A percentile compares a stretch with the other conserved stretches of the same genome.
These are phyloP conservation scores for Colletotrichum sp. DNA, from an alignment of 2,329 filamentous ascomycete genomes.

Conservation along the genomic window DNA sequence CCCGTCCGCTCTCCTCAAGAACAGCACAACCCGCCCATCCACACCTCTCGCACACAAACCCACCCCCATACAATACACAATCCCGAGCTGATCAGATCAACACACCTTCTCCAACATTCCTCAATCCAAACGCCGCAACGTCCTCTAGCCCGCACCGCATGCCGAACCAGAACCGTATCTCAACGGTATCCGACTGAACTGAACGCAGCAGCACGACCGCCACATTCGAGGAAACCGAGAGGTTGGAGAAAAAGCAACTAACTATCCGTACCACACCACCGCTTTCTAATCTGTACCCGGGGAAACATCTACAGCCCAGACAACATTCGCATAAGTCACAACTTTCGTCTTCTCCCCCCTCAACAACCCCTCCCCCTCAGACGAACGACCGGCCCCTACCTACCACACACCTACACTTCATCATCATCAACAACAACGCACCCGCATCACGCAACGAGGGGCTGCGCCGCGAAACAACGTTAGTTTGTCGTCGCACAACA, in stretches of 20 bases:
- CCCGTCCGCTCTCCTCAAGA: conserved; percentile 21
- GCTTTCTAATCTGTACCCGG: background rate
- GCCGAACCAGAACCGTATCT: background rate
- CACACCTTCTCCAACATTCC: conserved; percentile 17
- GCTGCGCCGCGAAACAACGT: conserved; percentile 1
- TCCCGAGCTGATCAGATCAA: conserved; percentile 3
- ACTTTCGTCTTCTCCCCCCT: background rate
- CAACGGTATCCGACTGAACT: conserved; percentile 11
- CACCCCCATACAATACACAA: conserved; percentile 18
- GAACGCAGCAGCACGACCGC: background rate
- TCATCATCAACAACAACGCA: background rate
- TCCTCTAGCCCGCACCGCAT: background rate
- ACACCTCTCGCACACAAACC: conserved; percentile 17
- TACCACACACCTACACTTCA: background rate
- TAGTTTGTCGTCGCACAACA: background rate
- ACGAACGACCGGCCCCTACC: conserved; percentile 6
- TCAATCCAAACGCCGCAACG: conserved; percentile 13
- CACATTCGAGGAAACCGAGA: background rate
- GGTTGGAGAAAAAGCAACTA: background rate
- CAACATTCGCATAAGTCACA: conserved; percentile 19
- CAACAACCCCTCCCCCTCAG: conserved; percentile 5
- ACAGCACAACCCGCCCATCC: conserved; percentile 23
- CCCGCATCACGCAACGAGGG: conserved; percentile 3
- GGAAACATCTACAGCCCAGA: conserved; percentile 3
- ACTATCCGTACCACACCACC: background rate